Percentiles rank a stretch among this genome's conserved stretches.
phyloP scores from a whole-genome alignment of 129 eudicot species.

The Escallonia herrerae region DNA sequence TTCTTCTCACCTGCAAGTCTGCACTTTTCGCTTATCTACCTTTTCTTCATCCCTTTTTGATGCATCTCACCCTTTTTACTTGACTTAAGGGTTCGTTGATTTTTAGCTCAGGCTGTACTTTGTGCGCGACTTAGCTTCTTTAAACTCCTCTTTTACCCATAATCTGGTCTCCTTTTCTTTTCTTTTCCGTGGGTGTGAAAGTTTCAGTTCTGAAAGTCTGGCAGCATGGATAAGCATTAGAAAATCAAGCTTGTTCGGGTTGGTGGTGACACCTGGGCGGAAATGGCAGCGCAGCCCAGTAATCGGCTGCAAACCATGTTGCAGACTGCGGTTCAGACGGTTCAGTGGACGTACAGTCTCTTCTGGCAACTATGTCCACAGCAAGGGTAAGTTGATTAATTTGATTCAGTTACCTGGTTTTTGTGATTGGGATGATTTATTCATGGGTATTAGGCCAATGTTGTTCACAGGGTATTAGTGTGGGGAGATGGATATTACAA shows the following conservation, averaged over 20 bases:
- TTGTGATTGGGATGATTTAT: not conserved
- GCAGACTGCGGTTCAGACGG: constrained; percentile 53
- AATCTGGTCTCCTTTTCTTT: not conserved
- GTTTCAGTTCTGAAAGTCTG: not conserved
- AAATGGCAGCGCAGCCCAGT: constrained; percentile 16
- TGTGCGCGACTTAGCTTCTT: no score
- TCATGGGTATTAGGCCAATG: no score
- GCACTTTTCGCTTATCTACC: not conserved
- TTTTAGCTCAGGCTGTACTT: no score
- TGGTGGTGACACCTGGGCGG: not conserved
- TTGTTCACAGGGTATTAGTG: constrained; percentile 40
- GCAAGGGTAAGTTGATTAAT: constrained; percentile 38
- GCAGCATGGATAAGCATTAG: not conserved
- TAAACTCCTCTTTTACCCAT: no score
- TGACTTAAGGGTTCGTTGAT: no score
- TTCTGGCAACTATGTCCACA: constrained; percentile 71
- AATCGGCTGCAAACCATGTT: constrained; percentile 44
- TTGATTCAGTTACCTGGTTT: not conserved
- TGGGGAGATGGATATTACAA: constrained; percentile 92
- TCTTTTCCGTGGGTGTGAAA: not conserved
- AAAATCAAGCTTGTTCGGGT: not conserved
- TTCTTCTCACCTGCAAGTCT: constrained; percentile 16
- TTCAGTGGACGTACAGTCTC: constrained; percentile 78
- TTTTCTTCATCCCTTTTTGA: no score
- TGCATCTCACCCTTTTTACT: no score